Evolutionary conservation across 225 moss, liverwort and hornwort species (phyloP), one percentile per base, ranked within the genome.

Genomic region (Marchantia polymorpha): DNA sequence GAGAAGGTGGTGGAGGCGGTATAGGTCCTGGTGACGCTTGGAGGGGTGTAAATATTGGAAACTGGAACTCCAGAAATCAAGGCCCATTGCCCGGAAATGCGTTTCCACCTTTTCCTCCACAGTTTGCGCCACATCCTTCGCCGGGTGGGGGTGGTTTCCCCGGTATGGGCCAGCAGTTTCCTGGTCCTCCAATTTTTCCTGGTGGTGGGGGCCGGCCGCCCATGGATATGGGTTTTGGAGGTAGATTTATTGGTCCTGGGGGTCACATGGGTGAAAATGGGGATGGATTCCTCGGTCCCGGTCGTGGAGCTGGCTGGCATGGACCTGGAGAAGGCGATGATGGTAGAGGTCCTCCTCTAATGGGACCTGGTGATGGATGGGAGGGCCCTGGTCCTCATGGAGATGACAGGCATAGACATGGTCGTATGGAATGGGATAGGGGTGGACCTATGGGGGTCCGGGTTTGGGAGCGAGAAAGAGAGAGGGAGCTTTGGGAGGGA

Each of bases 311-410:
- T 25, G 87, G 80, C 55, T 87, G 87, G 87, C 87, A 84, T 72
- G 84, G 87, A 74, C 87, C 72, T 82, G 84, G 84, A 71, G 87
- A 87, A 46, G 80, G 75, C 14, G 87, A 87, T 74, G 87, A 87
- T 78, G 82, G 77, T 16, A 82, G 84, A 59, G 84, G 82, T 69
- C 87, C 82, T 49, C 87, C 87, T 58, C 72, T 84, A 53, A 50
- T 87, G 47, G 84, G 84, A n/a, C 87, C 82, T 39, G 80, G 72
- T 74, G 87, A 87, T 84, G 84, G 82, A 60, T 87, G 87, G 87
- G 84, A 87, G 12, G 87, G 80, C 26, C 87, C 82, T 59, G 84
- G 82, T 49, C 82, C 84, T 17, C 84, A 84, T 78, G 84, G 77
- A 49, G 84, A 84, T 80, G 84, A 84, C 52, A 77, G 84, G 51